Conservation (phyloP, 345 rosid genomes). For the Eucalyptus grandis region DNA sequence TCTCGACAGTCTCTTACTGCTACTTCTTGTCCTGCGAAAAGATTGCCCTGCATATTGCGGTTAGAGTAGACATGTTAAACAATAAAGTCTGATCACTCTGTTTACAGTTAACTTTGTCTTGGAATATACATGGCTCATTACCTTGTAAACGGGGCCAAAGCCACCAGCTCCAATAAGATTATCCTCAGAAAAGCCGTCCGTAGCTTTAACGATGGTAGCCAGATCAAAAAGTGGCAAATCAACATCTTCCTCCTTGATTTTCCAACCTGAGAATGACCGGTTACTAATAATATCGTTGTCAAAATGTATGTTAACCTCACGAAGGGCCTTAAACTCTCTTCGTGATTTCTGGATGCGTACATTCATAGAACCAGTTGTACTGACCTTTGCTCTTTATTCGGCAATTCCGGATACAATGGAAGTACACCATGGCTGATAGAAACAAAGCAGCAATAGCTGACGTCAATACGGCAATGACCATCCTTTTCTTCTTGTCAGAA, state of each 20-base stretch:
- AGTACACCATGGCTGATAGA: background rate
- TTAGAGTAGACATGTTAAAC: background rate
- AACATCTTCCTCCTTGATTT: background rate
- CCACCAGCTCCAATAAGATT: slow-evolving; percentile 39
- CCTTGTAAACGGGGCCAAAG: slow-evolving; percentile 34
- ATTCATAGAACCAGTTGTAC: background rate
- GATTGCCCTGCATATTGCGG: slow-evolving; percentile 16
- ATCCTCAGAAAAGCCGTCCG: slow-evolving; percentile 10
- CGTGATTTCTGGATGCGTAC: background rate
- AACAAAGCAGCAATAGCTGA: background rate
- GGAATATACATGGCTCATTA: background rate
- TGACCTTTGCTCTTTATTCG: background rate
- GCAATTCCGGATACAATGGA: background rate
- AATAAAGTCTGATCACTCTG: no score
- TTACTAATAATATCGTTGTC: no score
- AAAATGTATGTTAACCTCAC: background rate
- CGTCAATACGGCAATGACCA: background rate
- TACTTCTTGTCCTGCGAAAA: slow-evolving; percentile 22
- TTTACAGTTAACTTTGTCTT: background rate
- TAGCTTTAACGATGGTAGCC: slow-evolving; percentile 17
- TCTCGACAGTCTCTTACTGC: slow-evolving; percentile 38
- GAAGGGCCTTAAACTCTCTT: background rate
- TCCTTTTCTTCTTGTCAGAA: background rate
- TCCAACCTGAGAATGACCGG: background rate
- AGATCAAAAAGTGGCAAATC: slow-evolving; percentile 22